phyloP scores from a whole-genome alignment of 768 basidiomycete genomes.

The Hydnomerulius pinastri region DNA sequence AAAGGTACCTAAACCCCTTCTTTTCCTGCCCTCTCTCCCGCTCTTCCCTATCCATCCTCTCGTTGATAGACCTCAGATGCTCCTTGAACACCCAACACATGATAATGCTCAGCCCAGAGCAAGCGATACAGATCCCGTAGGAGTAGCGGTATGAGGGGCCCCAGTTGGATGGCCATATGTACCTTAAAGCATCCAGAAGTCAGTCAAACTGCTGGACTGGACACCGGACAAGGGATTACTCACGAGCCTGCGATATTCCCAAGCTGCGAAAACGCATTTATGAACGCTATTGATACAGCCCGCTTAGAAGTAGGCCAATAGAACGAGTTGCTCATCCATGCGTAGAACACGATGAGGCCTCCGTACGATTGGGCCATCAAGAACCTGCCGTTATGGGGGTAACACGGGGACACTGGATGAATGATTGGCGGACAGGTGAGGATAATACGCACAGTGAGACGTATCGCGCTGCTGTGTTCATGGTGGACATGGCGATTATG shows the following conservation, averaged over 20 bases:
- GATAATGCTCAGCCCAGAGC: conserved; percentile 48
- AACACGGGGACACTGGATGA: not conserved
- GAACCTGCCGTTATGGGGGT: conserved; percentile 79
- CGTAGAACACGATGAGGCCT: conserved; percentile 61
- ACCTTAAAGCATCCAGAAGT: conserved; percentile 32
- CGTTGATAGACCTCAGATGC: conserved; percentile 43
- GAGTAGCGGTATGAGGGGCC: conserved; percentile 68
- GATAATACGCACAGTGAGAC: conserved; percentile 49
- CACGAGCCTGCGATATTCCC: conserved; percentile 82
- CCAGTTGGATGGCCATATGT: conserved; percentile 65
- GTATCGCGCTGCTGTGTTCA: conserved; percentile 61
- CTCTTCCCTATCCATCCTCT: conserved; percentile 37
- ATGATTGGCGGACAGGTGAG: not conserved
- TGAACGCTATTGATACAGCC: conserved; percentile 69
- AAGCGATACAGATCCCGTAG: conserved; percentile 68
- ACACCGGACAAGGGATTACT: conserved; percentile 30
- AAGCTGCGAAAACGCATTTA: conserved; percentile 76
- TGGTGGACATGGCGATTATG: conserved; percentile 58
- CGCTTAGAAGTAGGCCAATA: conserved; percentile 41
- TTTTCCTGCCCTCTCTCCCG: not conserved
- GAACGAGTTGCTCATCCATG: conserved; percentile 19
- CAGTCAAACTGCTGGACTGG: not conserved
- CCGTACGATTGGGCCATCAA: conserved; percentile 70
- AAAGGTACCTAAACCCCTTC: not conserved
- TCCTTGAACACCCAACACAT: conserved; percentile 47